Percentiles rank a stretch among this genome's conserved stretches.
phyloP scores from a whole-genome alignment of 2,329 filamentous ascomycete genomes.

The Thermoascus crustaceus region DNA sequence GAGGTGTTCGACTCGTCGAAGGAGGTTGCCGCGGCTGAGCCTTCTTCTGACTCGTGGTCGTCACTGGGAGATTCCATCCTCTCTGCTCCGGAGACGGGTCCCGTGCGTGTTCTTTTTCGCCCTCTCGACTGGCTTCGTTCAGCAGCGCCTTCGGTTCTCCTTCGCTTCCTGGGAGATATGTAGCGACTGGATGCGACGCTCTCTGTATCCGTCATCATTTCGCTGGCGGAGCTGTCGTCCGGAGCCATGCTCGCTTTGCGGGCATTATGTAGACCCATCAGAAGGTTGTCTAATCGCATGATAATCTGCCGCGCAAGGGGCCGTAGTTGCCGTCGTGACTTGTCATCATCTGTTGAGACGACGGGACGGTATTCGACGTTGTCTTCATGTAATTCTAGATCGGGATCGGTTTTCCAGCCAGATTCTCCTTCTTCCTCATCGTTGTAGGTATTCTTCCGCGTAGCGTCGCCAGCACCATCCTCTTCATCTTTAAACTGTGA shows the following conservation, averaged over 20 bases:
- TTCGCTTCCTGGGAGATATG: constrained; percentile 8
- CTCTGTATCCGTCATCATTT: constrained; percentile 23
- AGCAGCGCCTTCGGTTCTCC: background rate
- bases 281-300: constrained; percentile 58
- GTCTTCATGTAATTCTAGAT: constrained; percentile 6
- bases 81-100: constrained; percentile 6
- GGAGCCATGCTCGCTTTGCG: constrained; percentile 44
- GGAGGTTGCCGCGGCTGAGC: background rate
- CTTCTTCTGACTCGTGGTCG: background rate
- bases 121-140: constrained; percentile 17
- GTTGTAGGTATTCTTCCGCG: constrained; percentile 13
- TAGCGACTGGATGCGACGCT: constrained; percentile 13
- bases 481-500: too few species aligned
- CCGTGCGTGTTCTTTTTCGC: constrained; percentile 16
- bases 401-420: constrained; percentile 14
- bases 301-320: constrained; percentile 66
- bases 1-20: constrained; percentile 4
- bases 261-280: constrained; percentile 62
- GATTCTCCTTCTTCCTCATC: too few species aligned
- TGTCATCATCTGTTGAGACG: constrained; percentile 62
- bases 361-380: constrained; percentile 35
- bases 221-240: constrained; percentile 19
- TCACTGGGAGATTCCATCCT: constrained; percentile 7
- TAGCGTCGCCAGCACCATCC: constrained; percentile 11
- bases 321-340: constrained; percentile 55